Evolutionary conservation across 2,329 filamentous ascomycete species (phyloP).

Genomic region (Aureobasidium sp.): DNA sequence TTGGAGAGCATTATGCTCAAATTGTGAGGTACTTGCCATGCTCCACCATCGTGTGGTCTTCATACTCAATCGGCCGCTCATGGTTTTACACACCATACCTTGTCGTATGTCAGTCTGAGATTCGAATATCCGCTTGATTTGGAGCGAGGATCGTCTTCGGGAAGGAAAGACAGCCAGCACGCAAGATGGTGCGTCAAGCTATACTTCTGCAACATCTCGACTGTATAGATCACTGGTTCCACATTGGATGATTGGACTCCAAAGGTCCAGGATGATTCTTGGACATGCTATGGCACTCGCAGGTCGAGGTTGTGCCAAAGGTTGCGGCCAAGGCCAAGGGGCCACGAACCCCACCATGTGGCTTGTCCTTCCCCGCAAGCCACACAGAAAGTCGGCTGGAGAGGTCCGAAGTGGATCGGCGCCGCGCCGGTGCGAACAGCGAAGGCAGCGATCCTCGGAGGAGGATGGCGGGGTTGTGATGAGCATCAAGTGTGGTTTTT

Average conservation of each 20-base stretch:
- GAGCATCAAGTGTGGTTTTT: conserved; percentile 3
- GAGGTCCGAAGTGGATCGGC: not conserved
- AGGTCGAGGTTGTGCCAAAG: not conserved
- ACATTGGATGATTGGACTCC: not conserved
- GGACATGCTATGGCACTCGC: not conserved
- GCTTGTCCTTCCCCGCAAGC: conserved; percentile 3
- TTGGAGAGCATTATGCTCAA: not conserved
- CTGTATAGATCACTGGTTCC: too few species aligned
- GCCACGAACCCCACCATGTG: not conserved
- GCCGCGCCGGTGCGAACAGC: conserved; percentile 8
- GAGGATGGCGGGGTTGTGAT: not conserved
- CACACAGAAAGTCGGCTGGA: not conserved
- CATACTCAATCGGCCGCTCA: not conserved
- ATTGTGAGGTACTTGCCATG: not conserved
- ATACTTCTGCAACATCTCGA: not conserved
- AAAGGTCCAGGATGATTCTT: not conserved
- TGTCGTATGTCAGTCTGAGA: not conserved
- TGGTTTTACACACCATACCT: not conserved
- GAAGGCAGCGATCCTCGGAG: conserved; percentile 8
- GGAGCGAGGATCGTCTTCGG: conserved; percentile 17
- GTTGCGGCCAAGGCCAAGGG: not conserved
- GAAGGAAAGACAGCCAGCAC: not conserved
- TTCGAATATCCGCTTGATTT: not conserved
- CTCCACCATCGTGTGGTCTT: not conserved
- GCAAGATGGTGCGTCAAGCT: not conserved